phyloP scores from a whole-genome alignment of 805 yeast genomes.

The Starmerella tilneyi region DNA sequence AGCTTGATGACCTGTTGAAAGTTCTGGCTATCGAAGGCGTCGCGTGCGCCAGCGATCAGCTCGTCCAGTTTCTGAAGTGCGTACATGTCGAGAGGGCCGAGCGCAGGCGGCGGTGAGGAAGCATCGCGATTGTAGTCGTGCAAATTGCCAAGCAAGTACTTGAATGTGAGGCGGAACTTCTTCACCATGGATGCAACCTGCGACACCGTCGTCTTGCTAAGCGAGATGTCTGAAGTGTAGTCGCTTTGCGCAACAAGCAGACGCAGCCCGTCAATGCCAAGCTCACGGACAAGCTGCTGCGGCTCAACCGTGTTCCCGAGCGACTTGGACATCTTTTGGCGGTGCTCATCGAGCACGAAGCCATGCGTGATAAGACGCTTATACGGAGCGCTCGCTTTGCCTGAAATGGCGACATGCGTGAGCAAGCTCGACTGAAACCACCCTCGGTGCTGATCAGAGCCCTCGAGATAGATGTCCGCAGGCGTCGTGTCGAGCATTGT shows the following conservation, averaged over 20 bases:
- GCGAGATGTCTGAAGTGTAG: conserved; percentile 67
- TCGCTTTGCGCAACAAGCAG: conserved; percentile 85
- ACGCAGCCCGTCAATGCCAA: conserved; percentile 87
- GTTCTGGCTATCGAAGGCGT: conserved; percentile 46
- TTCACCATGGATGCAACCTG: conserved; percentile 73
- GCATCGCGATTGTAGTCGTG: conserved; percentile 30
- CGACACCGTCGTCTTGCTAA: conserved; percentile 59
- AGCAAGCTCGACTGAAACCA: conserved; percentile 95
- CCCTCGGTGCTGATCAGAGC: conserved; percentile 97
- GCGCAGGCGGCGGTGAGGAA: neutral
- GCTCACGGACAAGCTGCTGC: conserved; percentile 44
- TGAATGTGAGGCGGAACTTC: conserved; percentile 72
- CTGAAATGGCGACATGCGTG: conserved; percentile 50
- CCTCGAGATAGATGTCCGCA: conserved; percentile 77
- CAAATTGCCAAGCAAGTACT: conserved; percentile 72
- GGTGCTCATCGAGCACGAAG: conserved; percentile 74
- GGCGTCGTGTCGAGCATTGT: conserved; percentile 39
- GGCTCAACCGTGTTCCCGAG: conserved; percentile 76
- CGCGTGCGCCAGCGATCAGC: conserved; percentile 37
- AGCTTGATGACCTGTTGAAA: conserved; percentile 62
- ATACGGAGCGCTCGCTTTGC: conserved; percentile 49
- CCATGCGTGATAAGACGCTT: conserved; percentile 81
- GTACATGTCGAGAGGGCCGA: conserved; percentile 43
- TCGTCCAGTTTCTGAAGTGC: conserved; percentile 46
- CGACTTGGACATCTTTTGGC: conserved; percentile 89